phyloP scores from a whole-genome alignment of 2,329 filamentous ascomycete genomes.

The Ceratocystis harringtonii region DNA sequence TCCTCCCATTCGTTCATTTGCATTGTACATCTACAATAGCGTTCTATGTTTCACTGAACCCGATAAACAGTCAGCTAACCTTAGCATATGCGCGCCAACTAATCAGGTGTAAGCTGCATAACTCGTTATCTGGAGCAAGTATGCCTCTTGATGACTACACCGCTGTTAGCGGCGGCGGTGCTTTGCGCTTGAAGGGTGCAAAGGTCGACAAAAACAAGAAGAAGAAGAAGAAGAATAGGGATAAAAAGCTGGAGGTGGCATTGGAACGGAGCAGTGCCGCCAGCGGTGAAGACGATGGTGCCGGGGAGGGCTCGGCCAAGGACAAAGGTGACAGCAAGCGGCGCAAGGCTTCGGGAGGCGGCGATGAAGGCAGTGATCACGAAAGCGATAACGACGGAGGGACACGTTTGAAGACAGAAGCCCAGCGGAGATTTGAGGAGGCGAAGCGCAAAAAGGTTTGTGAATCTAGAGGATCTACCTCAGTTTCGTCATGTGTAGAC shows the following conservation, averaged over 20 bases:
- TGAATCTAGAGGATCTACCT: constrained; percentile 19
- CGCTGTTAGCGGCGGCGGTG: constrained; percentile 49
- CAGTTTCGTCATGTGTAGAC: background rate
- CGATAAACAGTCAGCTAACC: background rate
- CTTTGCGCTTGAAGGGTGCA: constrained; percentile 71
- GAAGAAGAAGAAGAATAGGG: constrained; percentile 39
- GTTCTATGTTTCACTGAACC: background rate
- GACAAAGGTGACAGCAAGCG: constrained; percentile 21
- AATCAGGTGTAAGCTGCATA: background rate
- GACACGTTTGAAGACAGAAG: constrained; percentile 57
- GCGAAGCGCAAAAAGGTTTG: constrained; percentile 62
- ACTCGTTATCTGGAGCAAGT: background rate
- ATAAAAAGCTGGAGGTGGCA: constrained; percentile 34
- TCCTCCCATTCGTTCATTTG: background rate
- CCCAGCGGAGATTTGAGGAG: constrained; percentile 71
- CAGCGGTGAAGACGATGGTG: constrained; percentile 17
- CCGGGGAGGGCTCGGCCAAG: constrained; percentile 19
- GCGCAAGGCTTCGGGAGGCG: constrained; percentile 19
- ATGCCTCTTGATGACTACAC: constrained; percentile 68
- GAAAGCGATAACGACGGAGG: constrained; percentile 21
- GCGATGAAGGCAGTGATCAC: background rate
- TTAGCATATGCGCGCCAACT: background rate
- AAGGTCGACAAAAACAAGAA: constrained; percentile 50
- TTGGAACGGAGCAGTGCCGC: constrained; percentile 6
- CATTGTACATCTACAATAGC: background rate